Base-by-base conservation (phyloP, 2,329 filamentous ascomycete genomes). In the Sporothrix schenckii region DNA sequence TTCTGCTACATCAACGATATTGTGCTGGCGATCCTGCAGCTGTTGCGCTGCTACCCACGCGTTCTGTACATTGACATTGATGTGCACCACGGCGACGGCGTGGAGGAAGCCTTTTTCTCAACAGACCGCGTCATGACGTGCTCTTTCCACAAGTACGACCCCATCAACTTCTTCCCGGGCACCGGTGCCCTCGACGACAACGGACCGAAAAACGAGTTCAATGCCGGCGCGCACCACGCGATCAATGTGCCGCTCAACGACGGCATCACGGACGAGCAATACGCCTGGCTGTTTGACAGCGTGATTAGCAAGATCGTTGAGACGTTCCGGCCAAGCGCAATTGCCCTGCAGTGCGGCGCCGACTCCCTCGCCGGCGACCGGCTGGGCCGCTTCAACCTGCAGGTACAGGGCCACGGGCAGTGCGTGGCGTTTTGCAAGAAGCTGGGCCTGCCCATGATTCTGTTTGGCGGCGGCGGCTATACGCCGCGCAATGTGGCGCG, bases 1-100 rank as follows among this genome's bases (percentile, higher is more conserved):
- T 99, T 99, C 80, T 99, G 95, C 83, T 99, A 99, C 82, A 93
- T 98, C 82, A 99, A 99, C 80, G 95, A 99, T 80, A 98, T 98
- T 76, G 95, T 98, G 71, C 87, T 99, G 61, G 93, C 92, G 49
- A 95, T 97, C 75, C 86, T 98, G 50, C 91, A 97, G 78, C 87
- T 99, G 11, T 84, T 98, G 19, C 90, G 92, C 41, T 87, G 90
- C 77, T 88, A 94, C 75, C 89, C 93, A 19, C 91, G 94, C 65
- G 94, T 98, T 9, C 85, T 98, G 71, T 97, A 98, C 80, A 94
- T 98, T 75, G 92, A 95, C 80, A 94, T 95, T 74, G 92, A 95
- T 79, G 91, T 95, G 7, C 92, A 95, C 79, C 92, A 95, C 76
- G 92, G 92, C 73, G 92, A 95, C 78, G 92, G 92, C 68, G 92